Evolutionary conservation across 345 rosid species (phyloP).

Genomic region (Hypericum androsaemum): DNA sequence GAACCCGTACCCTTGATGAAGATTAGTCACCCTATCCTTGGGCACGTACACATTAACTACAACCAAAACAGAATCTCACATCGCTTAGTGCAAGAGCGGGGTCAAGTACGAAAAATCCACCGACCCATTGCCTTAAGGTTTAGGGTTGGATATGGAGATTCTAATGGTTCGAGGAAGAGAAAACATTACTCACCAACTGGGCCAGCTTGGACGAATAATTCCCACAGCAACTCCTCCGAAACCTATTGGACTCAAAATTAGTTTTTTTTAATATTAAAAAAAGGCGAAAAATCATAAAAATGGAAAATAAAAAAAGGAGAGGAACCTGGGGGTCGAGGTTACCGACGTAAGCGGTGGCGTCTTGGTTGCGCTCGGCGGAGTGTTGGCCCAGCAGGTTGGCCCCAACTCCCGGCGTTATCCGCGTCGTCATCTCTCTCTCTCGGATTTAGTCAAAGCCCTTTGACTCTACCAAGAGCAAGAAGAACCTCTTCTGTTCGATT

Average conservation of each 20-base stretch:
- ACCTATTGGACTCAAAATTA: conserved; percentile 24
- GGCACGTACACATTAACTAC: conserved; percentile 94
- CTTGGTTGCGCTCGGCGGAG: conserved; percentile 94
- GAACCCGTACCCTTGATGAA: conserved; percentile 90
- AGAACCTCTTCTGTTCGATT: too few species aligned
- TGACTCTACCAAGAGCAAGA: too few species aligned
- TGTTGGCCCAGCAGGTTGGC: conserved; percentile 97
- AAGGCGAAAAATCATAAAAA: too few species aligned
- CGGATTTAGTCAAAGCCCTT: too few species aligned
- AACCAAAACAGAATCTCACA: conserved; percentile 1
- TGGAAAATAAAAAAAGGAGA: background rate
- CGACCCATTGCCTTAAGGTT: too few species aligned
- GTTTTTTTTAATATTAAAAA: background rate
- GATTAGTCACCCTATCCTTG: conserved; percentile 91
- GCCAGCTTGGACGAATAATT: conserved; percentile 91
- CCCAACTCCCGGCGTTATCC: conserved; percentile 97
- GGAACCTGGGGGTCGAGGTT: conserved; percentile 74
- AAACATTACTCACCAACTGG: conserved; percentile 65
- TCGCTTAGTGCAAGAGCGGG: too few species aligned
- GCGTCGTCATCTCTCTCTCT: conserved; percentile 50
- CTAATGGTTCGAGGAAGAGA: background rate
- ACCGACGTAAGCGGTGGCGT: conserved; percentile 95
- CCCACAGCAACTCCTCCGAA: conserved; percentile 91
- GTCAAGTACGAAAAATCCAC: too few species aligned
- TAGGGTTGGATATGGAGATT: too few species aligned